Conservation (phyloP, 2,329 filamentous ascomycete genomes). For the Fusarium oligoseptatum region DNA sequence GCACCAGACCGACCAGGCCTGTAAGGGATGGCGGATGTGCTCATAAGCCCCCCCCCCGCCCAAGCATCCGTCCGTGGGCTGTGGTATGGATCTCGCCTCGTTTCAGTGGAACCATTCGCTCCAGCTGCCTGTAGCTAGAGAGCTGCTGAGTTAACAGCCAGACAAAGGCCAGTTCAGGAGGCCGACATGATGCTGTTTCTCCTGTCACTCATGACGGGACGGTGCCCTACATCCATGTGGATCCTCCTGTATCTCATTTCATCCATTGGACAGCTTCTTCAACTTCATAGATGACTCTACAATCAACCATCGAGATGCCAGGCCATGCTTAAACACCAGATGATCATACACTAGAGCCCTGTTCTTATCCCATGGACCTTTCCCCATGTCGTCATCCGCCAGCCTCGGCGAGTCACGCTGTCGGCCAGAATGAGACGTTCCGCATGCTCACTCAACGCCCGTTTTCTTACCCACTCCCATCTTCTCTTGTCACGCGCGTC, state of each 20-base stretch:
- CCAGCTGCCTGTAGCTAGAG: not conserved
- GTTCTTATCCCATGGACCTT: constrained; percentile 16
- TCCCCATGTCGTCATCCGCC: constrained; percentile 33
- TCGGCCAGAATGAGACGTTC: constrained; percentile 28
- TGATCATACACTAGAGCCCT: constrained; percentile 22
- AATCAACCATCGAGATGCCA: constrained; percentile 30
- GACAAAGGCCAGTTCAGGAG: not conserved
- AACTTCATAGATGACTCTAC: not conserved
- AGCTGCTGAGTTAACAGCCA: not conserved
- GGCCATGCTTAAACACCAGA: constrained; percentile 26
- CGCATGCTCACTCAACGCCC: constrained; percentile 21
- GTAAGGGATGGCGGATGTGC: constrained; percentile 29
- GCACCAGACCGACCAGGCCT: constrained; percentile 8
- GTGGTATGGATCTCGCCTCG: constrained; percentile 28
- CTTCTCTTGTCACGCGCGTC: constrained; percentile 33
- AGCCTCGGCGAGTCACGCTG: constrained; percentile 38
- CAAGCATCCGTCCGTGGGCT: constrained; percentile 4
- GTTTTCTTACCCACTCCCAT: not conserved
- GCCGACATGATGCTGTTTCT: not conserved
- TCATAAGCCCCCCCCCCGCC: constrained; percentile 1
- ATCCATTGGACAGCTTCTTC: not conserved
- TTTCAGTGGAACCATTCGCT: constrained; percentile 24
- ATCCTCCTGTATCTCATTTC: constrained; percentile 1
- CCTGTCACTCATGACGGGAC: not conserved
- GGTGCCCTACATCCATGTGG: constrained; percentile 31